Conservation (phyloP, 495 filamentous ascomycete species). For the Aspergillus ostianus region DNA sequence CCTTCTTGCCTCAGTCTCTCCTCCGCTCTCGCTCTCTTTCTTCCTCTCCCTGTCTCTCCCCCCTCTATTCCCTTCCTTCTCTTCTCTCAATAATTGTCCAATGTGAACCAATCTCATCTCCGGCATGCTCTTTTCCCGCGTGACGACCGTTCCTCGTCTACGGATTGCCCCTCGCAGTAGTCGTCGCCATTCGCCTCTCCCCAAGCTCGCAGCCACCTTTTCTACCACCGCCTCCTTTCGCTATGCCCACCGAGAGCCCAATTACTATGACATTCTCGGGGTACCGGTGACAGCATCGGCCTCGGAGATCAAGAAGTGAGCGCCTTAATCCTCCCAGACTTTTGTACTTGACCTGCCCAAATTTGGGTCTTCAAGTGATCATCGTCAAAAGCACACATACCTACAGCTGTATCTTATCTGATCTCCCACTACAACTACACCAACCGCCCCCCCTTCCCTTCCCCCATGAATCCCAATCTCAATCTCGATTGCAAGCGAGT, state of each 20-base stretch:
- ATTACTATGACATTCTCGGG: conserved; percentile 78
- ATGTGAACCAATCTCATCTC: neutral
- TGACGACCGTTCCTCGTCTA: conserved; percentile 12
- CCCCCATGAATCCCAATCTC: no score
- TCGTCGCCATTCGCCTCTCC: neutral
- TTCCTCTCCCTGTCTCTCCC: neutral
- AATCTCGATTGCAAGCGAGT: no score
- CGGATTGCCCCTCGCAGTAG: neutral
- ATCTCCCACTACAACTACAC: neutral
- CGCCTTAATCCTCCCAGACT: conserved; percentile 3
- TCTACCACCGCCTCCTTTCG: conserved; percentile 33
- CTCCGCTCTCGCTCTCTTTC: conserved; percentile 4
- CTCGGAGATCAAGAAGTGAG: conserved; percentile 81
- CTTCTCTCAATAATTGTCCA: neutral
- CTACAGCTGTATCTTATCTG: neutral
- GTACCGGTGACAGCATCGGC: conserved; percentile 65
- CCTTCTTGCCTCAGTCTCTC: neutral
- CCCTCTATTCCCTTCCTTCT: neutral
- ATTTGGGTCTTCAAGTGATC: neutral
- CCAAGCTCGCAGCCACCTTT: conserved; percentile 25
- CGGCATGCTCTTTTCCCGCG: conserved; percentile 20
- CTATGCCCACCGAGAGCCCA: conserved; percentile 47
- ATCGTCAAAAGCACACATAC: neutral
- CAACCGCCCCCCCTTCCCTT: no score
- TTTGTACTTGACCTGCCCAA: neutral